Evolutionary conservation across 2,329 filamentous ascomycete species (phyloP).

Genomic region (Coniochaeta sp.): DNA sequence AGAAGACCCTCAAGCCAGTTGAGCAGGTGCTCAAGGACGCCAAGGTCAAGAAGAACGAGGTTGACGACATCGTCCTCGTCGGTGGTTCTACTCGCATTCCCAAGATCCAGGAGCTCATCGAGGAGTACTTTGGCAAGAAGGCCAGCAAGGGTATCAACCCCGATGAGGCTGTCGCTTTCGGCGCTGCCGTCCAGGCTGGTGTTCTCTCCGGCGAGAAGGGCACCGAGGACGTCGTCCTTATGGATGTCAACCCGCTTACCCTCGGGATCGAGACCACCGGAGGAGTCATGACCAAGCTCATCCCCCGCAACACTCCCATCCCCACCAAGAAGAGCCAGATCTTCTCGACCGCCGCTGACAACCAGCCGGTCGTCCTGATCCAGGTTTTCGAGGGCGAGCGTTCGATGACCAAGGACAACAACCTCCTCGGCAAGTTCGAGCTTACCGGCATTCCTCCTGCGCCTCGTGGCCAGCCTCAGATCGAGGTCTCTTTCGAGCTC

Average conservation of each 20-base stretch:
- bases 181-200: slow-evolving; percentile 95
- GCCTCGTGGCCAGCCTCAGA: slow-evolving; percentile 93
- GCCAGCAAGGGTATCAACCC: slow-evolving; percentile 99
- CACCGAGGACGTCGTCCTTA: slow-evolving; percentile 75
- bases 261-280: slow-evolving; percentile 97
- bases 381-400: slow-evolving; percentile 95
- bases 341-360: slow-evolving; percentile 94
- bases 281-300: slow-evolving; percentile 96
- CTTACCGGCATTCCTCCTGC: slow-evolving; percentile 92
- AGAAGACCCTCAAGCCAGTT: slow-evolving; percentile 97
- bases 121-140: slow-evolving; percentile 96
- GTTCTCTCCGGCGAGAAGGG: slow-evolving; percentile 83
- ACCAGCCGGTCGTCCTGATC: slow-evolving; percentile 92
- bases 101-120: slow-evolving; percentile 89
- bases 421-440: slow-evolving; percentile 96
- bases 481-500: slow-evolving; percentile 95
- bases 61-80: slow-evolving; percentile 95
- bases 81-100: slow-evolving; percentile 99
- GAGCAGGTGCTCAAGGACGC: slow-evolving; percentile 98
- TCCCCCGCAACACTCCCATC: slow-evolving; percentile 89
- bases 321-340: slow-evolving; percentile 96
- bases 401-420: slow-evolving; percentile 93
- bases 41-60: slow-evolving; percentile 91
- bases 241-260: slow-evolving; percentile 95
- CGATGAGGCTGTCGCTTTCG: slow-evolving; percentile 96